phyloP scores from a whole-genome alignment of 2,329 filamentous ascomycete species.

The Ceratocystis cubensis region DNA sequence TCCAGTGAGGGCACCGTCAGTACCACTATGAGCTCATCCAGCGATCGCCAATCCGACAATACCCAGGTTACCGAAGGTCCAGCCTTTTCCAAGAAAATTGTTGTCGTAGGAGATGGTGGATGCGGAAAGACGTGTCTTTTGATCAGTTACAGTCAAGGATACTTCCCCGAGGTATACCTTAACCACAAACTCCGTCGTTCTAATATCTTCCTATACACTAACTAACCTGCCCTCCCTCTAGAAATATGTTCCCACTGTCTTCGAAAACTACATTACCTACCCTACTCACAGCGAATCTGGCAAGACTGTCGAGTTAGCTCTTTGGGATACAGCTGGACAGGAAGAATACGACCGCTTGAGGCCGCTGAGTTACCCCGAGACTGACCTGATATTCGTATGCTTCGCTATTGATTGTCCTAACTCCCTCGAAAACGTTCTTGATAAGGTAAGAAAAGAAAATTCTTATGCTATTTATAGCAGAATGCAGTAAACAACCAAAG shows the following conservation, averaged over 20 bases:
- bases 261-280: slow-evolving; percentile 99
- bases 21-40: slow-evolving; percentile 66
- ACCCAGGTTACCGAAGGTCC: slow-evolving; percentile 85
- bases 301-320: slow-evolving; percentile 88
- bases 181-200: too few relatives aligned
- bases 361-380: slow-evolving; percentile 94
- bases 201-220: too few relatives aligned
- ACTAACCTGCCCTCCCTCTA: slow-evolving; percentile 29
- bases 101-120: slow-evolving; percentile 93
- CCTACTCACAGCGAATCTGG: slow-evolving; percentile 76
- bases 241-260: slow-evolving; percentile 99
- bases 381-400: slow-evolving; percentile 94
- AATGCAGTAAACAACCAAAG: neutral
- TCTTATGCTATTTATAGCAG: neutral
- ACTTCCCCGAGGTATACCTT: slow-evolving; percentile 76
- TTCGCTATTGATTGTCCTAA: slow-evolving; percentile 99
- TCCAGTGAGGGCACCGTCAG: slow-evolving; percentile 84
- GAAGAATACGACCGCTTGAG: slow-evolving; percentile 96
- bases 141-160: slow-evolving; percentile 97
- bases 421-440: slow-evolving; percentile 94
- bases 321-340: slow-evolving; percentile 97
- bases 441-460: slow-evolving; percentile 58
- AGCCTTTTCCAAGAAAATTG: slow-evolving; percentile 96
- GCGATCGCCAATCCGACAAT: slow-evolving; percentile 61
- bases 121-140: slow-evolving; percentile 97